Percentiles rank a stretch among this genome's conserved stretches.
Evolutionary conservation across 2,329 filamentous ascomycete species (phyloP).

Genomic region (Aureobasidium leucospermi): DNA sequence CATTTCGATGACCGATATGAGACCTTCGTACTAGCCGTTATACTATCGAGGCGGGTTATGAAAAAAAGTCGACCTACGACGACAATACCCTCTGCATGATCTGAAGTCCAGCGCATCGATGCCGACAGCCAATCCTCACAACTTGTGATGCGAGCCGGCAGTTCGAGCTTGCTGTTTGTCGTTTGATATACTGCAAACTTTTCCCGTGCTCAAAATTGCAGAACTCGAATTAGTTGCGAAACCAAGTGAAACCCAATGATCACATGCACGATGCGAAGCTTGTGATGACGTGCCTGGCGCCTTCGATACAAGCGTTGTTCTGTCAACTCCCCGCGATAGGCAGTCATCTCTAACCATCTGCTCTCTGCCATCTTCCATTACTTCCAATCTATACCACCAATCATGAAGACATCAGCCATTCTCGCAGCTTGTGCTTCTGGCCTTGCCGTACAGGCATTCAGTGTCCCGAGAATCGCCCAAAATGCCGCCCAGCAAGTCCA

Average conservation of each 20-base stretch:
- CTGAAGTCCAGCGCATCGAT: neutral
- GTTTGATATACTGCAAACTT: too few species aligned
- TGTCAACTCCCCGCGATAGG: conserved; percentile 9
- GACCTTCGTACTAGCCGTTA: conserved; percentile 12
- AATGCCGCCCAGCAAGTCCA: conserved; percentile 18
- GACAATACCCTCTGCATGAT: neutral
- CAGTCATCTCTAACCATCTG: neutral
- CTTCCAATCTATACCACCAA: neutral
- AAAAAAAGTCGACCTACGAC: neutral
- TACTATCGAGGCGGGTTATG: conserved; percentile 12
- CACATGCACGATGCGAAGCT: neutral
- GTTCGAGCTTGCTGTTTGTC: too few species aligned
- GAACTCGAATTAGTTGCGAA: neutral
- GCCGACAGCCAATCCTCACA: neutral
- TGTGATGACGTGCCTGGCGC: conserved; percentile 6
- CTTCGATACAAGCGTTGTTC: conserved; percentile 13
- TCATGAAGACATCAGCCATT: conserved; percentile 13
- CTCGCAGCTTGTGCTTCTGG: conserved; percentile 14
- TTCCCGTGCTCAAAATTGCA: too few species aligned
- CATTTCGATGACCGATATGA: conserved; percentile 12
- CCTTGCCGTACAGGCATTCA: conserved; percentile 16
- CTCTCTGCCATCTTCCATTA: neutral
- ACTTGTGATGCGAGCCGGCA: too few species aligned
- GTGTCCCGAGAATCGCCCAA: conserved; percentile 16
- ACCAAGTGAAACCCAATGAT: neutral